Conservation (phyloP, 495 filamentous ascomycete genomes). For the Aspergillus nanangensis region DNA sequence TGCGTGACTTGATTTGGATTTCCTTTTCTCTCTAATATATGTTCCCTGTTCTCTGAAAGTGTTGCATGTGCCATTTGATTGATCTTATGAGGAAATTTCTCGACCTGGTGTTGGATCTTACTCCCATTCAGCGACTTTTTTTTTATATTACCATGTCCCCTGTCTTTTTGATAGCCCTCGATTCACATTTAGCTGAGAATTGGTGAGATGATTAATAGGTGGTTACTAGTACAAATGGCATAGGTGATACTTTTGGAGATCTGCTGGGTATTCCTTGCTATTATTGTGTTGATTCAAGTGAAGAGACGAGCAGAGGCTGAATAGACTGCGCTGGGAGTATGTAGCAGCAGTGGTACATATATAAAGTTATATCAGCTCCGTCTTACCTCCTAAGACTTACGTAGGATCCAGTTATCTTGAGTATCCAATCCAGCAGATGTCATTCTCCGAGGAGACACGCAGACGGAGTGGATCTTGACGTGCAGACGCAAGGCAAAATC, state of each 20-base stretch:
- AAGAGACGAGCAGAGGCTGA: not conserved
- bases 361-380: too few relatives aligned
- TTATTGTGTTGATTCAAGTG: too few relatives aligned
- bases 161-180: not conserved
- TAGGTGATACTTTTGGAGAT: constrained; percentile 5
- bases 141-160: constrained; percentile 8
- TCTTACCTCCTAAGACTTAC: too few relatives aligned
- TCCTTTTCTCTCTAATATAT: constrained; percentile 17
- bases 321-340: not conserved
- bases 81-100: constrained; percentile 15
- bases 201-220: constrained; percentile 2
- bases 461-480: too few relatives aligned
- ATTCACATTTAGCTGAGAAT: constrained; percentile 2
- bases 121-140: constrained; percentile 22
- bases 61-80: constrained; percentile 25
- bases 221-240: constrained; percentile 10
- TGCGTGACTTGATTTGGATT: constrained; percentile 17
- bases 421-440: too few relatives aligned
- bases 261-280: not conserved
- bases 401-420: too few relatives aligned
- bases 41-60: constrained; percentile 21
- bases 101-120: constrained; percentile 20
- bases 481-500: too few relatives aligned
- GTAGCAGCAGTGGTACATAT: too few relatives aligned
- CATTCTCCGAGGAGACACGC: too few relatives aligned